A percentile compares a stretch with the other conserved stretches of the same genome.
Evolutionary conservation across 352 stramenopile species (phyloP).

Genomic region (Pseudoperonospora humuli): DNA sequence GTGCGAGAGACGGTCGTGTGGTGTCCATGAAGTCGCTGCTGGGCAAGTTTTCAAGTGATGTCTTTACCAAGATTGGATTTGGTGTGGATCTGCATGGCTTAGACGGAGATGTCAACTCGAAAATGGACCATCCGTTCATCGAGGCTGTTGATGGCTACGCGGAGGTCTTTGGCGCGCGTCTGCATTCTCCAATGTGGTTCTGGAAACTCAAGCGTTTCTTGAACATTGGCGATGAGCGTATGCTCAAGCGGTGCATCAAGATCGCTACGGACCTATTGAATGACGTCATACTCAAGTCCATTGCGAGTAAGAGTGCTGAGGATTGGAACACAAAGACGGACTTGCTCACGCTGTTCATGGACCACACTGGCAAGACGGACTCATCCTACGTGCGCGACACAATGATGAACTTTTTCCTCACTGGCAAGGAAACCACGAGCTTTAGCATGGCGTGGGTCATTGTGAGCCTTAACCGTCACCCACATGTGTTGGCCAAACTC

Average conservation of each 20-base stretch:
- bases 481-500: slow-evolving; percentile 36
- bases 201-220: slow-evolving; percentile 36
- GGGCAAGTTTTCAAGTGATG: slow-evolving; percentile 52
- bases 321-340: slow-evolving; percentile 20
- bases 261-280: slow-evolving; percentile 29
- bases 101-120: slow-evolving; percentile 13
- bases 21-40: slow-evolving; percentile 36
- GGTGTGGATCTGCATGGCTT: slow-evolving; percentile 30
- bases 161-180: slow-evolving; percentile 11
- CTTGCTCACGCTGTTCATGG: slow-evolving; percentile 37
- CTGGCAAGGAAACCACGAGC: slow-evolving; percentile 59
- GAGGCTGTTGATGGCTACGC: slow-evolving; percentile 11
- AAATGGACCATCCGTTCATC: slow-evolving; percentile 23
- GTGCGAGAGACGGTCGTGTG: not conserved
- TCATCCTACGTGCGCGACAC: slow-evolving; percentile 38
- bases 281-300: slow-evolving; percentile 25
- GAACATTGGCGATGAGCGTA: slow-evolving; percentile 16
- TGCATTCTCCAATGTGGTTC: slow-evolving; percentile 30
- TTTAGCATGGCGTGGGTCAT: slow-evolving; percentile 67
- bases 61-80: slow-evolving; percentile 69
- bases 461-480: slow-evolving; percentile 64
- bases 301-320: slow-evolving; percentile 7
- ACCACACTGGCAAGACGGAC: slow-evolving; percentile 7
- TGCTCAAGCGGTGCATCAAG: slow-evolving; percentile 4
- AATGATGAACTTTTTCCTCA: slow-evolving; percentile 68